These are phyloP conservation scores for Phyllosticta paracitricarpa DNA, from an alignment of 2,329 filamentous ascomycete species.

Conservation along the genomic window DNA sequence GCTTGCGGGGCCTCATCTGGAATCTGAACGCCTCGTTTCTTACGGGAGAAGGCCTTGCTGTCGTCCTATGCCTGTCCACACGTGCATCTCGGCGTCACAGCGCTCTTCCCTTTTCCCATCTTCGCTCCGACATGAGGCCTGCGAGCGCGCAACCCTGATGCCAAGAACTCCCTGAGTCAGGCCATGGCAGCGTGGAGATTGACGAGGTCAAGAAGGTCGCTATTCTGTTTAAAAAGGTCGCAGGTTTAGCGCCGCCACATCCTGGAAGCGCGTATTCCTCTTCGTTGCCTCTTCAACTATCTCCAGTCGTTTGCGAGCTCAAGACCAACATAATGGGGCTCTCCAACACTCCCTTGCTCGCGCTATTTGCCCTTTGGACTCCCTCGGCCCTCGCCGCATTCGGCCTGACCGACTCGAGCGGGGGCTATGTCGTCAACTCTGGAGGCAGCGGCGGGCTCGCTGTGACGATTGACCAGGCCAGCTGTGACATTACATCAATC, in stretches of 20 bases:
- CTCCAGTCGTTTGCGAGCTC: background rate
- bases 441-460: constrained; percentile 24
- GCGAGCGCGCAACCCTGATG: background rate
- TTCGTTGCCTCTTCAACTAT: background rate
- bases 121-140: background rate
- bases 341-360: constrained; percentile 33
- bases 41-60: background rate
- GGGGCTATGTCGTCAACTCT: constrained; percentile 25
- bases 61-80: background rate
- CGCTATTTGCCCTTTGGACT: background rate
- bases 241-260: background rate
- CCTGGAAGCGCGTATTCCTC: background rate
- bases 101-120: background rate
- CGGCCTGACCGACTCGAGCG: constrained; percentile 23
- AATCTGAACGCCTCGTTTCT: background rate
- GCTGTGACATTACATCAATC: constrained; percentile 56
- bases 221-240: background rate
- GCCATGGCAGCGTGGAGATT: background rate
- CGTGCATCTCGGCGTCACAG: background rate
- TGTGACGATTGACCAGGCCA: constrained; percentile 32
- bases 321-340: constrained; percentile 41
- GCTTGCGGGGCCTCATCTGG: background rate
- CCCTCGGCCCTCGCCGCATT: constrained; percentile 23
- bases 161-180: background rate
- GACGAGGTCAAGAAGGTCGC: background rate